Evolutionary conservation across 495 filamentous ascomycete genomes (phyloP).

Genomic region (Cryomyces minteri): DNA sequence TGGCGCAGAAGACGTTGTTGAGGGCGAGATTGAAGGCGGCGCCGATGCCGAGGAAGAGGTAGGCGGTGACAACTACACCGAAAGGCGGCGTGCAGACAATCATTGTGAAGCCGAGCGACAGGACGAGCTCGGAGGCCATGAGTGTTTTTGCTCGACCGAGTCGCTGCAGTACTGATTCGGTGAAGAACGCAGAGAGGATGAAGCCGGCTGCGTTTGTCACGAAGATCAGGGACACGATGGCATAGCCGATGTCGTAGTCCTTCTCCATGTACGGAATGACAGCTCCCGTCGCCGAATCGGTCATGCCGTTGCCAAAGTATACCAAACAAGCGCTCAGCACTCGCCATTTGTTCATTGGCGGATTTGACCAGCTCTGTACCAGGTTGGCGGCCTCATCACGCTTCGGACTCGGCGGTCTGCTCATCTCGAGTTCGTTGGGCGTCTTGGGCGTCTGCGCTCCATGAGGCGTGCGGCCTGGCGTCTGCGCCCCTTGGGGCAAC

Average conservation of each 20-base stretch:
- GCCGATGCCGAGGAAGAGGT: slow-evolving; percentile 50
- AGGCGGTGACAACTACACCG: slow-evolving; percentile 41
- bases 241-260: slow-evolving; percentile 52
- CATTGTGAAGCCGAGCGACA: slow-evolving; percentile 39
- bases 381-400: slow-evolving; percentile 22
- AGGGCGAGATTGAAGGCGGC: slow-evolving; percentile 48
- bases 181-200: slow-evolving; percentile 48
- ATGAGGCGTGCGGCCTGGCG: background rate
- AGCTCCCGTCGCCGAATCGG: slow-evolving; percentile 44
- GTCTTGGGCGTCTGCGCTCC: slow-evolving; percentile 17
- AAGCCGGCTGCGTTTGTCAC: slow-evolving; percentile 63
- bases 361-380: slow-evolving; percentile 31
- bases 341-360: slow-evolving; percentile 31
- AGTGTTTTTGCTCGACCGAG: slow-evolving; percentile 47
- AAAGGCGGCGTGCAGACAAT: slow-evolving; percentile 51
- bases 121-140: slow-evolving; percentile 29
- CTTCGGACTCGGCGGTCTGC: slow-evolving; percentile 24
- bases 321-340: slow-evolving; percentile 26
- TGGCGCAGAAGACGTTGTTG: slow-evolving; percentile 57
- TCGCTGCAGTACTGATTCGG: slow-evolving; percentile 31
- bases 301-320: slow-evolving; percentile 24
- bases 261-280: slow-evolving; percentile 60
- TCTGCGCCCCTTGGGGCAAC: too few relatives aligned
- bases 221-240: slow-evolving; percentile 62
- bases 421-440: slow-evolving; percentile 36